Conservation (phyloP, 106 monocot species). For the Cymbidium sinense region DNA sequence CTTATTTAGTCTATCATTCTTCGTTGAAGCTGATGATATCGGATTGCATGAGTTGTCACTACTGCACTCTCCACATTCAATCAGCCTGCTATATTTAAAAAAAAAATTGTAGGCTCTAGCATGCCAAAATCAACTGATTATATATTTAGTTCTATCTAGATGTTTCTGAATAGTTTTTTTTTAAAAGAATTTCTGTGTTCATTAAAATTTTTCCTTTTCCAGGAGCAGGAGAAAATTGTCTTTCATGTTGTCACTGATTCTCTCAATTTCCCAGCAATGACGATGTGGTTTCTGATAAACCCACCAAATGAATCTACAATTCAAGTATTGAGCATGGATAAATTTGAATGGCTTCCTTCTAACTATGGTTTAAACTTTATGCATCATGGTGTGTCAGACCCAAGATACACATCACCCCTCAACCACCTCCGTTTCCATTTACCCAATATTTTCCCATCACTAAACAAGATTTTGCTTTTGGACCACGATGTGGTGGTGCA, state of each 20-base stretch:
- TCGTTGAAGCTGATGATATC: no score
- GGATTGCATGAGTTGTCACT: no score
- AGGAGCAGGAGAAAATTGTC: slow-evolving; percentile 68
- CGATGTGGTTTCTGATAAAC: slow-evolving; percentile 83
- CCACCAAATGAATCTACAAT: slow-evolving; percentile 50
- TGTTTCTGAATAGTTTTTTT: not conserved
- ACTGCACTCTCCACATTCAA: no score
- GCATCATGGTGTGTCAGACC: slow-evolving; percentile 31
- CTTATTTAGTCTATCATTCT: no score
- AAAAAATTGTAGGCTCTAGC: no score
- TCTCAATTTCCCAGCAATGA: slow-evolving; percentile 80
- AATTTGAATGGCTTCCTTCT: slow-evolving; percentile 51
- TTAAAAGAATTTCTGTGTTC: not conserved
- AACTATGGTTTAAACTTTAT: slow-evolving; percentile 42
- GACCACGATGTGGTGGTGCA: slow-evolving; percentile 92
- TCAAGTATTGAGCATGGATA: slow-evolving; percentile 51
- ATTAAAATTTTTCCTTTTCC: slow-evolving; percentile 8
- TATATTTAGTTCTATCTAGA: not conserved
- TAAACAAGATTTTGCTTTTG: slow-evolving; percentile 69
- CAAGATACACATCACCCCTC: slow-evolving; percentile 60
- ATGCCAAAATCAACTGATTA: not conserved
- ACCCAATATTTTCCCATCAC: slow-evolving; percentile 68
- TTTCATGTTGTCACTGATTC: slow-evolving; percentile 88
- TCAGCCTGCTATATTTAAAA: no score
- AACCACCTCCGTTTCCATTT: slow-evolving; percentile 90